Evolutionary conservation across 352 stramenopile genomes (phyloP).

Genomic region (Globisporangium alternatum): DNA sequence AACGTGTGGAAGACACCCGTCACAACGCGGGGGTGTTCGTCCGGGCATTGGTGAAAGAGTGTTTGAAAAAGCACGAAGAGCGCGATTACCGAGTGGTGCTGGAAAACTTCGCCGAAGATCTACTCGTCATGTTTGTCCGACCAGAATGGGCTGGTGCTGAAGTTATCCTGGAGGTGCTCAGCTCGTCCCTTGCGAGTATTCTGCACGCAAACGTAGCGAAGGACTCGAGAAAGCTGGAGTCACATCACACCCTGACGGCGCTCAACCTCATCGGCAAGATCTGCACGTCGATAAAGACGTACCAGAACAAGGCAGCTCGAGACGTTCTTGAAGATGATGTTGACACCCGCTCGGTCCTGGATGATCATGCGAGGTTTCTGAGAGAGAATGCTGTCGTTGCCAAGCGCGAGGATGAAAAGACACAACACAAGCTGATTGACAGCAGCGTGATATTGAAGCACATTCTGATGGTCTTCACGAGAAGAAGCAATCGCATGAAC

Average conservation of each 20-base stretch:
- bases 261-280: constrained; percentile 78
- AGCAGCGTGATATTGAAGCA: constrained; percentile 49
- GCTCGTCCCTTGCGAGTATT: constrained; percentile 61
- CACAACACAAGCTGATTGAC: constrained; percentile 1
- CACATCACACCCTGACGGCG: constrained; percentile 59
- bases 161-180: constrained; percentile 69
- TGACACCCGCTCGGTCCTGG: constrained; percentile 32
- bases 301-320: constrained; percentile 34
- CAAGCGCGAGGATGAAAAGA: constrained; percentile 8
- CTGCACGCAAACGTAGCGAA: constrained; percentile 52
- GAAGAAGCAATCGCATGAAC: constrained; percentile 25
- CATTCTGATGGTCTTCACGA: constrained; percentile 58
- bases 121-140: constrained; percentile 76
- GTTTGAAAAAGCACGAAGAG: constrained; percentile 82
- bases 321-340: constrained; percentile 46
- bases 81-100: constrained; percentile 69
- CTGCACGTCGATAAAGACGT: constrained; percentile 65
- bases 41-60: constrained; percentile 54
- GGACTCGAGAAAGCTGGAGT: constrained; percentile 64
- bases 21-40: constrained; percentile 47
- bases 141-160: constrained; percentile 79
- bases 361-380: constrained; percentile 50
- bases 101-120: constrained; percentile 83
- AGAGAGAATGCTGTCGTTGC: constrained; percentile 17
- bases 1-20: constrained; percentile 31